Evolutionary conservation across 1,139 yeast species (phyloP), one percentile per base, ranked within the genome.

Genomic region (Sugiyamaella sp.): DNA sequence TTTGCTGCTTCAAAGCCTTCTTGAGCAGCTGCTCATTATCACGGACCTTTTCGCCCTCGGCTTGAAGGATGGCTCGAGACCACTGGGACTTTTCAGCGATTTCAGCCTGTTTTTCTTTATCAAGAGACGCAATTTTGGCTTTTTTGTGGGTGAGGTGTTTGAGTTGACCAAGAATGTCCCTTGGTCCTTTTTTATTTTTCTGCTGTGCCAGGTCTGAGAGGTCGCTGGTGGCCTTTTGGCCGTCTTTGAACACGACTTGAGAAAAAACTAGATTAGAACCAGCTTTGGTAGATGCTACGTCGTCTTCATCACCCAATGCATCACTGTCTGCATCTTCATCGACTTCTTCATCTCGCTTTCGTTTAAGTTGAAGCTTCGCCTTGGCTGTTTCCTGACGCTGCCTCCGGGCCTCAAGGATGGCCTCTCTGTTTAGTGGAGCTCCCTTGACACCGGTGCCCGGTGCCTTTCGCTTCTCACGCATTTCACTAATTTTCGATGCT

Each of bases 1-100:
- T 93, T 68, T 88, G 87, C 63, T 86, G 80, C 72, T 85, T 88
- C 58, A 93, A 72, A 1, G 98, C 89, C 70, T 89, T 91, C 65
- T 85, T 86, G 70, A 95, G 79, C 63, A 93, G 74, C 66, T 83
- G 85, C 68, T 91, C 99, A 69, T 93, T 95, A 69, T 95, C 97
- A 64, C 86, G 87, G 48, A 91, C 75, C 69, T 89, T 91, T 42
- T 73, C 76, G 46, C 99, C 99, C 71, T 90, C 96, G 2, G 96
- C 91, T 66, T 86, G 93, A 32, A 86, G 79, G 74, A 91, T 77
- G 17, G 95, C 89, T 62, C 81, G 79, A 64, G 81, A 84, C 99
- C 99, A 93, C 64, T 85, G 82, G 38, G 83, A 85, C 65, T 90
- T 89, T 59, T 86, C 89, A 55, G 79, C 80, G 33, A 79, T 72